These are phyloP conservation scores for Plasmodium cynomolgi DNA, from an alignment of 169 alveolate genomes.

Conservation along the genomic window DNA sequence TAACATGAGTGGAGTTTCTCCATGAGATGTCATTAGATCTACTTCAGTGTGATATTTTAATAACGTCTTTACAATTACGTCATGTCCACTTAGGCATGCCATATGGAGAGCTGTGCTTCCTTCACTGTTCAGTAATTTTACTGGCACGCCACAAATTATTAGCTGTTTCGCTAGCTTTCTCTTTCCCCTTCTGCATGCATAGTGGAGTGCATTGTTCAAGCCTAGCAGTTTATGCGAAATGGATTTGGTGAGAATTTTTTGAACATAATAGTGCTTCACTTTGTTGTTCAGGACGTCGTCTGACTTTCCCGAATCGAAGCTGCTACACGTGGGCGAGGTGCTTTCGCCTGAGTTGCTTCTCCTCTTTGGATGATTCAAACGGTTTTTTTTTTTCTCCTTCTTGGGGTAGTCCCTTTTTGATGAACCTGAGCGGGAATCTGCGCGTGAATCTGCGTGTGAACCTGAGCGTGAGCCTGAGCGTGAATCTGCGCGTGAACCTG, in stretches of 20 bases:
- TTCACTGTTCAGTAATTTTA: constrained; percentile 84
- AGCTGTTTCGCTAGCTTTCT: constrained; percentile 83
- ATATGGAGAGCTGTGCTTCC: constrained; percentile 91
- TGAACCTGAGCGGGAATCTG: neutral
- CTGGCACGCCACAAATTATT: constrained; percentile 84
- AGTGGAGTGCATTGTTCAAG: constrained; percentile 86
- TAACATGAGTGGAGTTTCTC: constrained; percentile 89
- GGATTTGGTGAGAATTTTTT: constrained; percentile 79
- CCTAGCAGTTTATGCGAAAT: constrained; percentile 86
- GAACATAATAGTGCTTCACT: constrained; percentile 15
- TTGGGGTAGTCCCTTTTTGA: neutral
- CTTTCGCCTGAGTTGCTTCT: constrained; percentile 84
- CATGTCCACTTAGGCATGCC: constrained; percentile 89
- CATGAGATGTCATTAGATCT: constrained; percentile 79
- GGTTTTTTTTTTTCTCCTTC: neutral
- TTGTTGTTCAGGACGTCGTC: constrained; percentile 31
- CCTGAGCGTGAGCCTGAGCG: too few species aligned
- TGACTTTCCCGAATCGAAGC: neutral
- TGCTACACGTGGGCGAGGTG: constrained; percentile 34
- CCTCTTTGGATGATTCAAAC: neutral
- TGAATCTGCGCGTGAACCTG: too few species aligned
- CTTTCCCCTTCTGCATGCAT: constrained; percentile 90
- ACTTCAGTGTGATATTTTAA: constrained; percentile 80
- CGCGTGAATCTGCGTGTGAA: too few species aligned
- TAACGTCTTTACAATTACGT: constrained; percentile 84